Base-by-base conservation (phyloP, 495 filamentous ascomycete genomes). In the Acidomyces sp. region DNA sequence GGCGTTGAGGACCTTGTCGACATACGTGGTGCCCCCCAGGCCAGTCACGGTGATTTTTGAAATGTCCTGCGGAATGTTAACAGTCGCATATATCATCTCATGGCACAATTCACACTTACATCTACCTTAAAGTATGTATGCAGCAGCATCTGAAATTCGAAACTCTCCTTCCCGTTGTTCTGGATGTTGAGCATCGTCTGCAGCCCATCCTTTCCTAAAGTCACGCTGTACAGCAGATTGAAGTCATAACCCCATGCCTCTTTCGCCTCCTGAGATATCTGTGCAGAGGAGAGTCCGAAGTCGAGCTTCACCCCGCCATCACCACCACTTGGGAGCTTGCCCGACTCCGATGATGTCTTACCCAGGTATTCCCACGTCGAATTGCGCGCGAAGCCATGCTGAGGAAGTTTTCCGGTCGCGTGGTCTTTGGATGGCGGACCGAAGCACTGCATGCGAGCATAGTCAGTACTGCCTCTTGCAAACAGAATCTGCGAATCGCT, bases 321-420 rank as follows among this genome's bases (percentile, higher is more conserved):
- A 36, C 66, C 71, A 5, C 45, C 45, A n/a, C 33, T 35, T 17
- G 43, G 32, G 18, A 42, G 41, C 11, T 60, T 59, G 34, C 59
- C 68, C 4, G 65, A 61, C 49, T 80, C 76, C 17, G 70, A 75
- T 26, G 70, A 69, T 41, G 67, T 62, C 67, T 84, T 74, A 69
- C 85, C 66, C 52, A 92, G 57, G 69, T 80, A 80, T 53, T 81
- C 77, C 77, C 76, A 82, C 33, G 63, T 69, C 33, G 79, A 82
- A 47, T 73, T 87, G 38, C 92, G 84, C 18, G 92, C 92, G 62
- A 99, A 94, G 49, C 92, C 92, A 63, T 99, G 92, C 61, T 95
- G 88, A 10, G 88, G 80, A 12, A 99, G 78, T 19, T 66, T 55
- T 22, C 70, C 70, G 21, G 83, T 86, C 5, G 76, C 68, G 34